A percentile compares a stretch with the other conserved stretches of the same genome.
Evolutionary conservation across 2,329 filamentous ascomycete genomes (phyloP).

Genomic region (Cyanodermella asteris): DNA sequence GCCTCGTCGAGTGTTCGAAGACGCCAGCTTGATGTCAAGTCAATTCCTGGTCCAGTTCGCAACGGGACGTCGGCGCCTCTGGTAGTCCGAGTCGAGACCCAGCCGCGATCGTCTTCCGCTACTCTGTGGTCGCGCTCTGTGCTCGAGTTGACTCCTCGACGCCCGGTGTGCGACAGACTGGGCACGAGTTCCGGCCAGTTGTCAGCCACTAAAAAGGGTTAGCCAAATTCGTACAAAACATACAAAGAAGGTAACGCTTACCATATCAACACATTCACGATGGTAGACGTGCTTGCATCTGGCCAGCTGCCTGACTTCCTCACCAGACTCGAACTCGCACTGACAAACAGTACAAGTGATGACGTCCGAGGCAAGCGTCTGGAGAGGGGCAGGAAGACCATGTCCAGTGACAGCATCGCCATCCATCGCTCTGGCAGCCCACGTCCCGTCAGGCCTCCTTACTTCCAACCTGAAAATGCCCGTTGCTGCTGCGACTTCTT

Average conservation of each 20-base stretch:
- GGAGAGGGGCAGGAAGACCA: slow-evolving; percentile 13
- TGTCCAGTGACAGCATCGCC: no score
- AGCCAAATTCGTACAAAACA: background rate
- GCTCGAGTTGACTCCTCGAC: slow-evolving; percentile 26
- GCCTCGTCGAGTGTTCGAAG: no score
- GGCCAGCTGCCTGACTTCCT: slow-evolving; percentile 36
- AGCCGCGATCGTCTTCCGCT: background rate
- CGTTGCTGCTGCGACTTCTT: slow-evolving; percentile 39
- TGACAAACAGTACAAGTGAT: slow-evolving; percentile 39
- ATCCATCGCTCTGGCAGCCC: slow-evolving; percentile 26
- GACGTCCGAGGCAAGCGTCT: slow-evolving; percentile 12
- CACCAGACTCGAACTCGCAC: slow-evolving; percentile 39
- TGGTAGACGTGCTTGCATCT: slow-evolving; percentile 48
- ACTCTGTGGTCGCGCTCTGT: background rate
- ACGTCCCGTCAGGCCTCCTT: slow-evolving; percentile 17
- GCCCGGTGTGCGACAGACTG: slow-evolving; percentile 36
- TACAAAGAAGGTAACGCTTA: slow-evolving; percentile 15
- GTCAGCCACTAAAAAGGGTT: slow-evolving; percentile 36
- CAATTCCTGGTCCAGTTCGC: no score
- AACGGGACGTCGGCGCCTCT: no score
- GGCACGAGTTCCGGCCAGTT: slow-evolving; percentile 42
- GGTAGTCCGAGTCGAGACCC: no score
- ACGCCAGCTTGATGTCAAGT: no score
- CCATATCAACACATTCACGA: slow-evolving; percentile 47
- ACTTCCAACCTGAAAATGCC: slow-evolving; percentile 39